Conservation (phyloP, 345 rosid genomes). For the Brassica incana region DNA sequence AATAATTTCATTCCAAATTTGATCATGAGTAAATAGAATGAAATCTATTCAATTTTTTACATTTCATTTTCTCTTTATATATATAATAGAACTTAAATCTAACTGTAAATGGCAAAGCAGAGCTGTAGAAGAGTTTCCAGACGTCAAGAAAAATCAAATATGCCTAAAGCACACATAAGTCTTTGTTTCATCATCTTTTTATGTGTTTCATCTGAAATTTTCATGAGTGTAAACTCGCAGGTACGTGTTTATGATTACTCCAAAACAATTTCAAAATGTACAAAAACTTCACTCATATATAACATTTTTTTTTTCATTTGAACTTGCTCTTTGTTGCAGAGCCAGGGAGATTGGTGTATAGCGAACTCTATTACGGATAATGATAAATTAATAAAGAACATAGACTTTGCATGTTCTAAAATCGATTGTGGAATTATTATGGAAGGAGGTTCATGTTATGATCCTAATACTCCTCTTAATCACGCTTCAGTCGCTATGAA, state of each 20-base stretch:
- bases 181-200: slow-evolving; percentile 20
- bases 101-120: neutral
- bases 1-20: neutral
- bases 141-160: slow-evolving; percentile 3
- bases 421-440: slow-evolving; percentile 8
- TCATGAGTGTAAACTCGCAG: slow-evolving; percentile 17
- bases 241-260: neutral
- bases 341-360: slow-evolving; percentile 9
- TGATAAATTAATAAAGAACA: neutral
- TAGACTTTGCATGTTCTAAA: neutral
- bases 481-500: slow-evolving; percentile 36
- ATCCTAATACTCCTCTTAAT: neutral
- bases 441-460: slow-evolving; percentile 18
- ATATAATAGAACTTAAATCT: neutral
- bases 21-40: neutral
- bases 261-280: neutral
- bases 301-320: neutral
- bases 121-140: neutral
- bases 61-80: neutral
- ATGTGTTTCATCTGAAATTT: slow-evolving; percentile 2
- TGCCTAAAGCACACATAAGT: slow-evolving; percentile 11
- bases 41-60: neutral
- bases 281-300: neutral
- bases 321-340: slow-evolving; percentile 1
- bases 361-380: neutral